Base-by-base conservation (phyloP, 176 grass and related monocot genomes). In the Rhipidocladum racemiflorum region DNA sequence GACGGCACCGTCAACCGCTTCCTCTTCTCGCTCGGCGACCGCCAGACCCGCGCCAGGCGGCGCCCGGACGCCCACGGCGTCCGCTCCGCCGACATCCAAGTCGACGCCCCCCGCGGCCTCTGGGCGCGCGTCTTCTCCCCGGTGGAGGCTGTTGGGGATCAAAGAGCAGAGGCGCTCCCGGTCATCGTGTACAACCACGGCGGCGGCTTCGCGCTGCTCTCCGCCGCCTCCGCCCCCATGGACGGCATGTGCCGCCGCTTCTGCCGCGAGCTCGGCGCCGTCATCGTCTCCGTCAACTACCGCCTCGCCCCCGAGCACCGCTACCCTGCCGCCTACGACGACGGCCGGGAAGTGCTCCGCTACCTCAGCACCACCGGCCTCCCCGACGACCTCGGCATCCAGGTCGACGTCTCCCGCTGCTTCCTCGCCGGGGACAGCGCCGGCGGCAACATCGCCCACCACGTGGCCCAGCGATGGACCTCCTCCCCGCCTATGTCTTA, bases 391-490 rank as follows among this genome's bases (percentile, higher is more conserved):
- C 5, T 63, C 12, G 17, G 24, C 18, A 44, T 72, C 20, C 23
- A 18, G 7, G 21, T 34, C 32, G 77, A 87, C 70, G 36, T 85
- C 0, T 3, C 56, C 23, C 23, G 15, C 38, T 77, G 74, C 38
- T 77, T 77, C 24, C 9, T 77, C 48, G 71, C 50, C 30, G 91
- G 91, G 7, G 92, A 94, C 36, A 91, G 89, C 55, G 89, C 92
- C 13, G 89, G 87, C 9, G 84, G 57, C 34, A 94, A 94, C 78
- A 90, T 94, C 38, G 73, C 68, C 1, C 92, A 94, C 84, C 91
- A 97, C 77, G 87, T 97, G 20, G 87, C 74, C 74, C 66, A 75
- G 20, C 55, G 32, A 14, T 88, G 72, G 45, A 30, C 44, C 56
- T 63, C 11, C 77, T 67, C 44, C 20, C 45, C 76, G 30, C 44